A percentile compares a stretch with the other conserved stretches of the same genome.
These are phyloP conservation scores for Aspergillus nidulans DNA, from an alignment of 495 filamentous ascomycete genomes.

Conservation along the genomic window DNA sequence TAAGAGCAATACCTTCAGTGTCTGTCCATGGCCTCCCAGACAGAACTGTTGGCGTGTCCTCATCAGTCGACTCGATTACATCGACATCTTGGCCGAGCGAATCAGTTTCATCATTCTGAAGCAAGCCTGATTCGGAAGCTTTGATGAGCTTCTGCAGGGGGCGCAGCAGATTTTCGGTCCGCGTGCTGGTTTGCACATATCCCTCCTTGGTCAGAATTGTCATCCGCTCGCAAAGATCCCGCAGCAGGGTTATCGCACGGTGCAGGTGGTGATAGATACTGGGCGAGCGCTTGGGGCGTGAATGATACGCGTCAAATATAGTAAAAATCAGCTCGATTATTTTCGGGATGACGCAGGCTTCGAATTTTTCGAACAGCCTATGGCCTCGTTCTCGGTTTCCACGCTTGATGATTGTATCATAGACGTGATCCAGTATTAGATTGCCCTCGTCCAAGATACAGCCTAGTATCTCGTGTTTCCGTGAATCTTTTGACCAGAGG, in stretches of 20 bases:
- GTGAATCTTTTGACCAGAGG: not conserved
- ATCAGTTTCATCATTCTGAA: not conserved
- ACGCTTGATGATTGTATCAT: not conserved
- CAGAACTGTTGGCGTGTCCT: not conserved
- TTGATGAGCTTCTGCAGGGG: conserved; percentile 12
- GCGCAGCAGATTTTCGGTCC: not conserved
- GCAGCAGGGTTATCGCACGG: conserved; percentile 14
- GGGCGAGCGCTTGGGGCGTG: not conserved
- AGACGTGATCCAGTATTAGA: conserved; percentile 8
- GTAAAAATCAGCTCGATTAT: conserved; percentile 18
- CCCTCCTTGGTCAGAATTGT: not conserved
- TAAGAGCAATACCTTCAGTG: conserved; percentile 14
- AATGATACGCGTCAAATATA: conserved; percentile 22
- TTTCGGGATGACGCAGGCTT: conserved; percentile 19
- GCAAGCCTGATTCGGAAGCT: not conserved
- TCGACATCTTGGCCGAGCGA: not conserved
- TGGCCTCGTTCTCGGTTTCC: not conserved
- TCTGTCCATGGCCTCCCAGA: conserved; percentile 13
- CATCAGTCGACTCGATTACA: not conserved
- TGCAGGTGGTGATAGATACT: conserved; percentile 12
- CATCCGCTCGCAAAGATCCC: conserved; percentile 12
- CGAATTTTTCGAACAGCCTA: conserved; percentile 19
- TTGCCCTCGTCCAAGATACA: conserved; percentile 7
- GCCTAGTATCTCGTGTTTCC: conserved; percentile 8
- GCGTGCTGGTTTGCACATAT: not conserved